Base-by-base conservation (phyloP, 202 grass and related monocot genomes). In the Digitaria exilis region DNA sequence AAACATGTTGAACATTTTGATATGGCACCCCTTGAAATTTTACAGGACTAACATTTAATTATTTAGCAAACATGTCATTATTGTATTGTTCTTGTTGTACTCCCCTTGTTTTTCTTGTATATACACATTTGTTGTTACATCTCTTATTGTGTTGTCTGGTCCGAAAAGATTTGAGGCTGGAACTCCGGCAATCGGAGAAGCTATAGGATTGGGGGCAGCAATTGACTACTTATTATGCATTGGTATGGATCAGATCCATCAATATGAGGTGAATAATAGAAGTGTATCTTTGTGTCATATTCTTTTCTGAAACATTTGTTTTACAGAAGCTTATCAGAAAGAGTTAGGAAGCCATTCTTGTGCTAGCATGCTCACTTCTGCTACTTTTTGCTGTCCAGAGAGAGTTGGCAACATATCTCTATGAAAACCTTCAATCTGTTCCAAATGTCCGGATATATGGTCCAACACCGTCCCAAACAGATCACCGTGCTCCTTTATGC, bases 161-260 rank as follows among this genome's bases (percentile, higher is more conserved):
- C 66, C 66, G 8, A 50, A 75, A 66, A 98, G 88, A 87, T 95
- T 98, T 82, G 92, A 98, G 46, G 95, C 95, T 88, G 95, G 90
- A 86, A 95, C 95, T 80, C 95, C 95, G 75, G 92, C 92, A 71
- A 98, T 98, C 71, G 92, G 84, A 42, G 90, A 98, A 93, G 95
- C 92, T 73, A 86, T 98, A 82, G 92, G 88, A 73, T 69, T 98
- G 64, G 95, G 90, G 48, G 88, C 88, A 55, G 90, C 95, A 78
- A 87, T 95, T 77, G 90, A 94, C 84, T 98, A 98, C 86, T 72
- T 95, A 51, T 91, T 82, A 76, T 41, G 85, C 32, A 83, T 93
- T 63, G 92, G 90, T n/a, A n/a, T n/a, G 90, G 81, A 93, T 44
- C 89, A 34, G 81, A 98, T 98, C 78, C 87, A 93, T 90, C 82